phyloP scores from a whole-genome alignment of 345 rosid species.

The Eucalyptus rudis region DNA sequence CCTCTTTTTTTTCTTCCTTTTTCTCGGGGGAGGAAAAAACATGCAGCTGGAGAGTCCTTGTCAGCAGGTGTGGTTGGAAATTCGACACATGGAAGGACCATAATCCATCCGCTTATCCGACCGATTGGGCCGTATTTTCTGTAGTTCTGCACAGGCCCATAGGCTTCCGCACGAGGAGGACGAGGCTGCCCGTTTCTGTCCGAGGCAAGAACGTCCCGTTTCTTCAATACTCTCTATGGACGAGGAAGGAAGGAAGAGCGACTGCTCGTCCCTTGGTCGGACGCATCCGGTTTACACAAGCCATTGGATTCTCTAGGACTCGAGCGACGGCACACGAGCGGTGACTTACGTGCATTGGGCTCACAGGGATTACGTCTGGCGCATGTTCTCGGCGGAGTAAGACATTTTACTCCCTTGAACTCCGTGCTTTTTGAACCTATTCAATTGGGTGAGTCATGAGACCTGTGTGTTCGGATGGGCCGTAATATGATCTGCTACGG shows the following conservation, averaged over 20 bases:
- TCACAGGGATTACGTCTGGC: background rate
- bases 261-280: background rate
- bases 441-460: background rate
- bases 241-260: background rate
- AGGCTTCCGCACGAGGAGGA: background rate
- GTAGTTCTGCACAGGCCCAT: background rate
- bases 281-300: background rate
- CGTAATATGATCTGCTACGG: background rate
- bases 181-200: background rate
- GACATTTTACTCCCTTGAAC: background rate
- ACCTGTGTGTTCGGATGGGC: background rate
- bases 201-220: background rate
- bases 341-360: background rate
- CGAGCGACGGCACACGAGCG: background rate
- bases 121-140: background rate
- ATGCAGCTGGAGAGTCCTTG: background rate
- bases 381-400: background rate
- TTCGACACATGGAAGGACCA: slow-evolving; percentile 13
- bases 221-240: background rate
- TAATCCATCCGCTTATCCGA: background rate
- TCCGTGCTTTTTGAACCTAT: background rate
- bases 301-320: background rate
- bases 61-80: slow-evolving; percentile 8
- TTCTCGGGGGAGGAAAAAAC: background rate
- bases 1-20: background rate